phyloP scores from a whole-genome alignment of 371 early-diverging fungal species.

The Mortierella sp. region DNA sequence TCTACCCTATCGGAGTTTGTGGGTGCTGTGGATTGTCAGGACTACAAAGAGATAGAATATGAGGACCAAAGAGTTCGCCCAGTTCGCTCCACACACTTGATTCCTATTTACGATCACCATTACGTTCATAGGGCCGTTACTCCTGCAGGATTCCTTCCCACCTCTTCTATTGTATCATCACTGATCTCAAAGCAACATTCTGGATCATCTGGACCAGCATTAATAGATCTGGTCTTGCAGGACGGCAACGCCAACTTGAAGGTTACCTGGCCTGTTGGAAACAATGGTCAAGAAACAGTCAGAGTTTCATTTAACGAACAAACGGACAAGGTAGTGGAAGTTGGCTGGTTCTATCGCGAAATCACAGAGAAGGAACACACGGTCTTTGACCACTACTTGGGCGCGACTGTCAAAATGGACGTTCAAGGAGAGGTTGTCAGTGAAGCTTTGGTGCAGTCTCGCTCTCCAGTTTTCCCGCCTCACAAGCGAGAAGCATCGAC shows the following conservation, averaged over 20 bases:
- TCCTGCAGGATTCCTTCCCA: slow-evolving; percentile 34
- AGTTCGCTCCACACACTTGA: slow-evolving; percentile 24
- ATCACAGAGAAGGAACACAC: slow-evolving; percentile 38
- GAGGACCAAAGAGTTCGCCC: slow-evolving; percentile 6
- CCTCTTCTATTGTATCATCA: slow-evolving; percentile 20
- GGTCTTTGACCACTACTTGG: slow-evolving; percentile 38
- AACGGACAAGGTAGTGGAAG: slow-evolving; percentile 37
- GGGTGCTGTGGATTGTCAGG: slow-evolving; percentile 45
- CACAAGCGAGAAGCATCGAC: slow-evolving; percentile 35
- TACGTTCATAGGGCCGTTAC: slow-evolving; percentile 33
- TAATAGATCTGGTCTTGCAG: slow-evolving; percentile 46
- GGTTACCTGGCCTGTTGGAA: slow-evolving; percentile 38
- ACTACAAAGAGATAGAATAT: background rate
- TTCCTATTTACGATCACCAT: slow-evolving; percentile 27
- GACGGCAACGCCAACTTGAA: slow-evolving; percentile 25
- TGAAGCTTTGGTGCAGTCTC: slow-evolving; percentile 45
- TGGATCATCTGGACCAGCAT: slow-evolving; percentile 32
- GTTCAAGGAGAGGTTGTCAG: slow-evolving; percentile 33
- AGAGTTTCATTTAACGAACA: slow-evolving; percentile 30
- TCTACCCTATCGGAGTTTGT: slow-evolving; percentile 26
- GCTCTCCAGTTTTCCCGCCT: slow-evolving; percentile 52
- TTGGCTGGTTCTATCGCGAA: slow-evolving; percentile 55
- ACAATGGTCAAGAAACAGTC: slow-evolving; percentile 10
- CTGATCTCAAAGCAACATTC: slow-evolving; percentile 40
- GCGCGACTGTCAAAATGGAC: slow-evolving; percentile 47